A percentile compares a stretch with the other conserved stretches of the same genome.
phyloP scores from a whole-genome alignment of 2,329 filamentous ascomycete genomes.

The Hypomyces perniciosus region DNA sequence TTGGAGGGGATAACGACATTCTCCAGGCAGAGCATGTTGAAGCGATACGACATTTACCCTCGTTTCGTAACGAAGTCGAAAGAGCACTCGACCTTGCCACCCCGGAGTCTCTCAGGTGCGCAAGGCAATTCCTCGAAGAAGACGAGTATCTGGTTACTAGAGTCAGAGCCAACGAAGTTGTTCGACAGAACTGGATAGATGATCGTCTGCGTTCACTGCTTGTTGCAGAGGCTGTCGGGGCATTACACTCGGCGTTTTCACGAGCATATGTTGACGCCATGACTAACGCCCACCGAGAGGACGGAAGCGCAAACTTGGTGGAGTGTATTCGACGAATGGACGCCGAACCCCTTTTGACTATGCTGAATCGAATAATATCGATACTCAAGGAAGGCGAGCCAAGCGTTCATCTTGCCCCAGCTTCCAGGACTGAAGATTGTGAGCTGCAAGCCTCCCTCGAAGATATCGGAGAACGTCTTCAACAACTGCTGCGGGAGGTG shows the following conservation, averaged over 20 bases:
- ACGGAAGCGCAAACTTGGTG: conserved; percentile 48
- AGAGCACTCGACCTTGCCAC: conserved; percentile 36
- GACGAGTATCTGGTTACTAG: conserved; percentile 48
- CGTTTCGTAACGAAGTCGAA: conserved; percentile 57
- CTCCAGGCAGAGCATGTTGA: conserved; percentile 59
- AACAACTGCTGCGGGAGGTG: conserved; percentile 39
- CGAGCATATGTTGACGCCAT: conserved; percentile 57
- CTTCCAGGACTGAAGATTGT: conserved; percentile 26
- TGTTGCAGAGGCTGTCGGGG: conserved; percentile 35
- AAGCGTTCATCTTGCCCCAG: conserved; percentile 28
- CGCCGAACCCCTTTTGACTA: conserved; percentile 19
- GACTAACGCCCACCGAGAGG: conserved; percentile 44
- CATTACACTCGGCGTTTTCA: conserved; percentile 38
- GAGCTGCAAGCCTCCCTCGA: conserved; percentile 30
- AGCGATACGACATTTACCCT: conserved; percentile 61
- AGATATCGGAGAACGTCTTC: conserved; percentile 40
- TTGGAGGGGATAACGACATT: conserved; percentile 18
- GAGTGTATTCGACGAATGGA: conserved; percentile 55
- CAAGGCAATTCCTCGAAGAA: conserved; percentile 49
- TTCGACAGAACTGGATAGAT: conserved; percentile 33
- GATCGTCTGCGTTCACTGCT: conserved; percentile 44
- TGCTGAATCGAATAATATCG: conserved; percentile 23
- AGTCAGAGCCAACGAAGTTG: conserved; percentile 28
- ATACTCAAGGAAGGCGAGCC: conserved; percentile 32
- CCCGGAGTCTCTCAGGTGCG: conserved; percentile 37